Conservation (phyloP, 306 rosid genomes). For the Cicer bijugum region DNA sequence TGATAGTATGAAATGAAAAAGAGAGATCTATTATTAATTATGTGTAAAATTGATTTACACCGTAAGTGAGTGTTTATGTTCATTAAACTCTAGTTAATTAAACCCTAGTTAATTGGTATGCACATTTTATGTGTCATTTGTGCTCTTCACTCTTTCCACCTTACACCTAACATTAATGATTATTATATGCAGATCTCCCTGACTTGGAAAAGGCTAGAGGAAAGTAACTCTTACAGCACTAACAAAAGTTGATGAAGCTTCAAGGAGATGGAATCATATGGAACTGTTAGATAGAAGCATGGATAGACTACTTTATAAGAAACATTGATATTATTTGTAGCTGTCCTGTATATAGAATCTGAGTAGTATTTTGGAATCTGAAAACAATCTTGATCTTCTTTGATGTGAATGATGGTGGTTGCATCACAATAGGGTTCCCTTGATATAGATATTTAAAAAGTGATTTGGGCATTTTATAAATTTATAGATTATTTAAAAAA, state of each 20-base stretch:
- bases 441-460: no score
- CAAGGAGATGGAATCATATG: constrained; percentile 33
- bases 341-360: constrained; percentile 48
- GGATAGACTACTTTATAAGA: constrained; percentile 39
- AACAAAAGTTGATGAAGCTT: constrained; percentile 36
- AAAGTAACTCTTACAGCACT: constrained; percentile 39
- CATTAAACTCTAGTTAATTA: no score
- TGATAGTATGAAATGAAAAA: no score
- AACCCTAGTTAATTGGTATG: not conserved
- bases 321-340: constrained; percentile 30
- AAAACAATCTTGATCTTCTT: constrained; percentile 38
- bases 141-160: not conserved
- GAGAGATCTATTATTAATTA: not conserved
- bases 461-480: no score
- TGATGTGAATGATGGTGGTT: constrained; percentile 23
- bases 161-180: constrained; percentile 17
- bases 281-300: constrained; percentile 40
- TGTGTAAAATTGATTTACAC: not conserved
- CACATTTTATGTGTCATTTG: not conserved
- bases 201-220: constrained; percentile 90
- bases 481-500: no score
- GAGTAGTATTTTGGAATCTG: constrained; percentile 28
- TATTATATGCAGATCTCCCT: constrained; percentile 75
- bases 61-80: not conserved
- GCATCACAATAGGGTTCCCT: not conserved